Base-by-base conservation (phyloP, 2,329 filamentous ascomycete genomes). In the Arthrobotrys conoides region DNA sequence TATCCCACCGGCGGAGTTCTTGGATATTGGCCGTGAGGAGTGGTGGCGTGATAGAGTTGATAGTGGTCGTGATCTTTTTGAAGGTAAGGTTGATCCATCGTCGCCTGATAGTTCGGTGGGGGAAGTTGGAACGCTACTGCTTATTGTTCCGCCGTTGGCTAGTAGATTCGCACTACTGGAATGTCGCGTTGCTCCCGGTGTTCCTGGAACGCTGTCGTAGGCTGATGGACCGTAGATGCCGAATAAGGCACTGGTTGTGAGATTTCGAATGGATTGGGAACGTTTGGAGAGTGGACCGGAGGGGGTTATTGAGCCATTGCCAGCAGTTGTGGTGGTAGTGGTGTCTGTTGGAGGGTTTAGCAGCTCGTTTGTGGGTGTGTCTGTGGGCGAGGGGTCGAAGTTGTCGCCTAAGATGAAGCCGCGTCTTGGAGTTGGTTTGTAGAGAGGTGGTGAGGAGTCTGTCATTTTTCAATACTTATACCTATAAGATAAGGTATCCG, bases 161-260 rank as follows among this genome's bases (percentile, higher is more conserved):
- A 85, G 85, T 81, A 83, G 84, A 84, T 82, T 22, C 85, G 84
- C 79, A 85, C 65, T 46, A 83, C 80, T 84, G 85, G 44, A 85
- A 84, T 27, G 92, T 92, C 0, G 92, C 91, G 94, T 70, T 88
- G 86, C 2, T 87, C 84, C 79, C 91, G 90, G 80, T 90, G 89
- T 76, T 82, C 86, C 84, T 81, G 88, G 85, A 80, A 85, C 84
- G 53, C 88, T 86, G 73, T 88, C 88, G 36, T 88, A 87, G 0
- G 73, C 73, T 22, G 89, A 89, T 5, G 90, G 90, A 10, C 90
- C 91, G 86, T 97, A 99, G 82, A 99, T 99, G 69, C 96, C 95
- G 81, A 92, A 92, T 4, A 99, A 88, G 0, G 96, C 97, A 1
- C 93, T 94, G 9, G 92, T 91, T 3, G 93, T 97, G 77, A 99